Conservation (phyloP, 2,329 filamentous ascomycete species). For the Colletotrichum lini region DNA sequence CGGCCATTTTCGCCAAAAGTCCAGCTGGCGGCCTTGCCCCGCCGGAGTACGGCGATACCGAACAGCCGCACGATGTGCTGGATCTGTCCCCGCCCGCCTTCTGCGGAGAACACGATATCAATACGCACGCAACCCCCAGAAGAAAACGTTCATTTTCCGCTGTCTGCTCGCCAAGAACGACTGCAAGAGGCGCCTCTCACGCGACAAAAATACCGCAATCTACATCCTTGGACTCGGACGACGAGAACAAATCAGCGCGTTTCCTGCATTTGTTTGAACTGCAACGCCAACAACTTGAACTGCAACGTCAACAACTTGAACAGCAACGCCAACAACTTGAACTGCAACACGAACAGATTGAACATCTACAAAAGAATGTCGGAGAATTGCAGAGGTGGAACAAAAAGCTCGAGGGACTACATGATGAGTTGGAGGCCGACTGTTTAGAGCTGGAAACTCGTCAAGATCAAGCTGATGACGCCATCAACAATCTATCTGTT, state of each 20-base stretch:
- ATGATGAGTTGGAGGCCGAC: not conserved
- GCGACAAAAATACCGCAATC: not conserved
- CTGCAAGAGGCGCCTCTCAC: not conserved
- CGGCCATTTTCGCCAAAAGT: not conserved
- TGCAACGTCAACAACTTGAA: not conserved
- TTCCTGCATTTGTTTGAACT: slow-evolving; percentile 2
- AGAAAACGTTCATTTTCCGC: slow-evolving; percentile 1
- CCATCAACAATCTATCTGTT: not conserved
- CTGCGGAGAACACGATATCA: not conserved
- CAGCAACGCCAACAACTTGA: not conserved
- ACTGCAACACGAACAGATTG: not conserved
- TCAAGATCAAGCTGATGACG: not conserved
- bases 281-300: not conserved
- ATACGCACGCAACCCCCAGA: not conserved
- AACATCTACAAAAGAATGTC: not conserved
- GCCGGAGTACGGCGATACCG: not conserved
- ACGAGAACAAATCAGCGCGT: not conserved
- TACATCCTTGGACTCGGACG: not conserved
- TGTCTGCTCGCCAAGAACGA: not conserved
- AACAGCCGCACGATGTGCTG: not conserved
- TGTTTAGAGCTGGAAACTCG: not conserved
- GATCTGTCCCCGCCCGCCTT: not conserved
- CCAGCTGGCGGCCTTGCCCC: not conserved
- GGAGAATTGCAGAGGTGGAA: not conserved
- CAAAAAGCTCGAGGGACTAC: not conserved